Evolutionary conservation across 2,329 filamentous ascomycete species (phyloP).

Genomic region (Ophiostoma triangulosporum): DNA sequence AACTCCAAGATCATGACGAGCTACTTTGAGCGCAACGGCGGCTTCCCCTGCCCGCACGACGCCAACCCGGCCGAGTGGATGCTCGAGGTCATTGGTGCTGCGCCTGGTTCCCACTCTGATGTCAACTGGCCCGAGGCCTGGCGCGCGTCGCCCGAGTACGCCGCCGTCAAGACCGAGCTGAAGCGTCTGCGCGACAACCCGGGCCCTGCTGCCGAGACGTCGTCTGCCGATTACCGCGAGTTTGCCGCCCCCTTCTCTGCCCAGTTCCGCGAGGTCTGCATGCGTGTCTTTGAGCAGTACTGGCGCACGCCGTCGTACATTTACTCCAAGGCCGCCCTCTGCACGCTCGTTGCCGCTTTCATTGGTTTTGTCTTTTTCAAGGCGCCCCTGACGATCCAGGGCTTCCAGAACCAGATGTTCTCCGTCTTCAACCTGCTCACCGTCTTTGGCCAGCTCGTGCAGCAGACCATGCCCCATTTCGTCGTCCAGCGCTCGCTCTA

Average conservation of each 20-base stretch:
- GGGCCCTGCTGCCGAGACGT: conserved; percentile 21
- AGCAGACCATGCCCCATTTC: conserved; percentile 78
- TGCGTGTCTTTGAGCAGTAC: conserved; percentile 64
- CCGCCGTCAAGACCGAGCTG: conserved; percentile 42
- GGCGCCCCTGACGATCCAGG: conserved; percentile 57
- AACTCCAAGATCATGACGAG: conserved; percentile 53
- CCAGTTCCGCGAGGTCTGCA: conserved; percentile 54
- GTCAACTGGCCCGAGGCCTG: conserved; percentile 53
- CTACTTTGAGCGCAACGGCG: conserved; percentile 67
- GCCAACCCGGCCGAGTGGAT: conserved; percentile 80
- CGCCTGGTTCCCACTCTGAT: conserved; percentile 48
- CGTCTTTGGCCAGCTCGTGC: conserved; percentile 65
- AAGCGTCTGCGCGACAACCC: conserved; percentile 40
- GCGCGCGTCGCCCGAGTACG: conserved; percentile 44
- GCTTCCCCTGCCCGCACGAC: conserved; percentile 46
- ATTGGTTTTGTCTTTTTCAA: conserved; percentile 73
- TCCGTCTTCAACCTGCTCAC: conserved; percentile 73
- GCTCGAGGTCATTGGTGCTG: conserved; percentile 49
- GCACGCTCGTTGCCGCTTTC: conserved; percentile 52
- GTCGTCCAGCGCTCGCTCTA: conserved; percentile 70
- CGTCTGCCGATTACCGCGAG: conserved; percentile 44
- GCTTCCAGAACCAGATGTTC: conserved; percentile 78
- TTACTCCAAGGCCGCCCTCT: conserved; percentile 65
- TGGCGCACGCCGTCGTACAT: conserved; percentile 86
- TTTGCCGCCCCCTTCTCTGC: conserved; percentile 62